Base-by-base conservation (phyloP, 208 protist genomes). In the Trypanosoma scelopori region DNA sequence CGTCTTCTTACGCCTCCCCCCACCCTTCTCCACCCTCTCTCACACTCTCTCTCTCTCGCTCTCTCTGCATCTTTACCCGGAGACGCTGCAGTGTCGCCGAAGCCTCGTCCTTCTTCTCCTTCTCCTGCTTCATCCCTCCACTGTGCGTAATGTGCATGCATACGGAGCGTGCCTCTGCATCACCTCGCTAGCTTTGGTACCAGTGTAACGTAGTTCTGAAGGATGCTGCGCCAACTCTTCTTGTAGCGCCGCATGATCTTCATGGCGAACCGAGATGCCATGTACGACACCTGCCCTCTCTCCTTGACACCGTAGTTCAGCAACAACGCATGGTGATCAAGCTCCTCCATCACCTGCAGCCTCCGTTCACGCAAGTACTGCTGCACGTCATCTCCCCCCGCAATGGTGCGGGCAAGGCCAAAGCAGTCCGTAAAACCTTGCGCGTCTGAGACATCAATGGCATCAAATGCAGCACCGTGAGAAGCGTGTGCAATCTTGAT, bases 371-470 rank as follows among this genome's bases (percentile, higher is more conserved):
- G 78, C 48, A 96, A 52, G 49, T 92, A 93, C 58, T 84, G 55
- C 57, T 72, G 60, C 13, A 93, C 82, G 48, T 92, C 85, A 46
- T 92, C 87, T 25, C 84, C 81, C 6, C 73, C 77, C 16, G 86
- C 82, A 35, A 97, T 79, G 15, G 80, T 74, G 39, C 85, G 85
- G 0, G 92, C 86, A 22, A 97, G 82, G 9, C 76, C 74, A 60
- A 96, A 97, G 79, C 92, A 97, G 70, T 97, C 92, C 1, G 79
- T 90, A 69, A 97, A 97, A 50, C 85, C 75, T 75, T 93, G 85
- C n/a, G 89, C 89, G 50, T 97, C 92, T 16, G 79, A 65, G 28
- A 97, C 79, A 63, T 97, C 92, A 25, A 97, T 68, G 32, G 90
- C 85, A 63, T 97, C 89, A 67, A 91, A 92, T 72, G 82, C 92